phyloP scores from a whole-genome alignment of 1,284 basidiomycete genomes.

The Spongiforma sp. region DNA sequence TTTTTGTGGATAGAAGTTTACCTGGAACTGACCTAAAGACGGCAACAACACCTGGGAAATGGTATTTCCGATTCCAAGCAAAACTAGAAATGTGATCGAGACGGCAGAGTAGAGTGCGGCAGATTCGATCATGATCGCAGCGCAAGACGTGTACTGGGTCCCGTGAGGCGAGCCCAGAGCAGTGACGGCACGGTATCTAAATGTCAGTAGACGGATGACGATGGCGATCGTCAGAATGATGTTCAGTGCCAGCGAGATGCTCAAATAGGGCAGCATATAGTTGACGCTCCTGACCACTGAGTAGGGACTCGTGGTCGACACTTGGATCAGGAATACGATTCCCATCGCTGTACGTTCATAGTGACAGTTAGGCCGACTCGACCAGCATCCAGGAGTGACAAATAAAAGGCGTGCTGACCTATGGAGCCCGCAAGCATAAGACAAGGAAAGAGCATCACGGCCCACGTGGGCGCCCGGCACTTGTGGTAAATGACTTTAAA shows the following conservation, averaged over 20 bases:
- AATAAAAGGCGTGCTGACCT: too few relatives aligned
- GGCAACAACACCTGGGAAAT: neutral
- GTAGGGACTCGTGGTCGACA: neutral
- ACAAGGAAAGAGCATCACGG: too few relatives aligned
- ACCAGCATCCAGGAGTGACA: too few relatives aligned
- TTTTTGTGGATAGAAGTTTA: too few relatives aligned
- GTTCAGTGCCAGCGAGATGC: neutral
- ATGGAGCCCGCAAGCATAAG: too few relatives aligned
- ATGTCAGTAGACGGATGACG: neutral
- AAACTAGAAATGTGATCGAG: neutral
- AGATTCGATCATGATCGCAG: neutral
- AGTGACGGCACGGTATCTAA: neutral
- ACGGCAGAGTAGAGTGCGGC: neutral
- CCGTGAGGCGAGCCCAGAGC: neutral
- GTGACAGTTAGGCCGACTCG: too few relatives aligned
- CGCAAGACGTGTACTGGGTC: neutral
- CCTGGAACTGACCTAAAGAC: neutral
- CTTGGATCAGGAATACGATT: neutral
- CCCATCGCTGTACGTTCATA: neutral
- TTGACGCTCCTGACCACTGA: neutral
- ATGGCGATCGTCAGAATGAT: neutral
- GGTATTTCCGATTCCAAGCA: neutral
- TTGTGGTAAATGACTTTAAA: too few relatives aligned
- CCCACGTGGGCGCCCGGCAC: too few relatives aligned
- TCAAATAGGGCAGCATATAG: neutral